A percentile compares a stretch with the other conserved stretches of the same genome.
These are phyloP conservation scores for Dimargaris xerosporica DNA, from an alignment of 192 early-diverging fungal genomes.

Conservation along the genomic window DNA sequence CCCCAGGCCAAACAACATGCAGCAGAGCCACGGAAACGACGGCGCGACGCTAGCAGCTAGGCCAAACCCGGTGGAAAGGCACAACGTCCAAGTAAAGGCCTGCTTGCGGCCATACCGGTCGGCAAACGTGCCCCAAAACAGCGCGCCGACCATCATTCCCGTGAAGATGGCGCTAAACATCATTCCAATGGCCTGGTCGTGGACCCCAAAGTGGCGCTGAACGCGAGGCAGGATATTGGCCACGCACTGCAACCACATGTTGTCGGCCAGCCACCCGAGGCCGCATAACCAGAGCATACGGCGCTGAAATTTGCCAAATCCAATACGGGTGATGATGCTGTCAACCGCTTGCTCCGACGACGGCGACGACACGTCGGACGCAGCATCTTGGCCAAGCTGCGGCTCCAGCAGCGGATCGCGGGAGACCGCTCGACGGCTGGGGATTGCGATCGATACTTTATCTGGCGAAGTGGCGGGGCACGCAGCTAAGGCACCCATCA, in stretches of 20 bases:
- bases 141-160: slow-evolving; percentile 70
- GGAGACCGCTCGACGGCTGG: too few relatives aligned
- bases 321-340: slow-evolving; percentile 46
- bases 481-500: too few relatives aligned
- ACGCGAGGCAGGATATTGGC: slow-evolving; percentile 59
- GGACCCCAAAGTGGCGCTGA: slow-evolving; percentile 53
- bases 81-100: slow-evolving; percentile 62
- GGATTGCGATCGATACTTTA: too few relatives aligned
- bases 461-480: too few relatives aligned
- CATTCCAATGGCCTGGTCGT: slow-evolving; percentile 46
- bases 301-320: slow-evolving; percentile 54
- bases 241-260: slow-evolving; percentile 58
- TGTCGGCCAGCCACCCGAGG: slow-evolving; percentile 77
- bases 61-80: slow-evolving; percentile 54
- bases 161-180: slow-evolving; percentile 52
- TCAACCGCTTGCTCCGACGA: slow-evolving; percentile 22
- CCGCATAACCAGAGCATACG: slow-evolving; percentile 49
- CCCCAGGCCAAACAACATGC: slow-evolving; percentile 48
- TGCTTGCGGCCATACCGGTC: slow-evolving; percentile 58
- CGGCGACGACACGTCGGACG: not conserved
- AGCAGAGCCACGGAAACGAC: slow-evolving; percentile 42
- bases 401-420: too few relatives aligned
- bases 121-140: slow-evolving; percentile 63
- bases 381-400: too few relatives aligned
- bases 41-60: slow-evolving; percentile 47